Percentiles rank a stretch among this genome's conserved stretches.
phyloP scores from a whole-genome alignment of 495 filamentous ascomycete species.

The Paragyromitra xinjiangensis region DNA sequence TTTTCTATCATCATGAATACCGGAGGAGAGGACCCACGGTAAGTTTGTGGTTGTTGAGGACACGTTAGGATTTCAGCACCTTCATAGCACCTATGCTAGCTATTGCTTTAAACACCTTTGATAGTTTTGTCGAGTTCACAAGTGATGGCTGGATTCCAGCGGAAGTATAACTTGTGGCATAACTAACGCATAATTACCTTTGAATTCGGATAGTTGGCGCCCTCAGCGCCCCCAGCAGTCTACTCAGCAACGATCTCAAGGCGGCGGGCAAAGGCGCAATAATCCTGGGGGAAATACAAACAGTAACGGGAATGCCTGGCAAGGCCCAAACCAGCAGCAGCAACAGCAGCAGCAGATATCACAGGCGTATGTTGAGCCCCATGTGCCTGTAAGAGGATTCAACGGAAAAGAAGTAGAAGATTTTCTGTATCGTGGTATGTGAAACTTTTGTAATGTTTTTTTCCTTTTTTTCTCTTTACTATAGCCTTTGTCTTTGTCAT shows the following conservation, averaged over 20 bases:
- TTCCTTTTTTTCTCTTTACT: not conserved
- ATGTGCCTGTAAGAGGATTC: conserved; percentile 56
- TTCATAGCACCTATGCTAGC: not conserved
- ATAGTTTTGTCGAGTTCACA: conserved; percentile 35
- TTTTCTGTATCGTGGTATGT: conserved; percentile 54
- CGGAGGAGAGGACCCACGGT: conserved; percentile 52
- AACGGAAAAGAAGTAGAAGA: conserved; percentile 57
- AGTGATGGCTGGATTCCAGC: conserved; percentile 18
- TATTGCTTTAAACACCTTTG: conserved; percentile 3
- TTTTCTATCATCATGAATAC: conserved; percentile 40
- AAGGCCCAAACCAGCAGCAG: conserved; percentile 50
- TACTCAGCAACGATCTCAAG: conserved; percentile 50
- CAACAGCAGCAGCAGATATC: conserved; percentile 46
- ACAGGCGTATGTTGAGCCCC: conserved; percentile 48
- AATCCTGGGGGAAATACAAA: conserved; percentile 51
- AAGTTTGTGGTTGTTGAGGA: conserved; percentile 20
- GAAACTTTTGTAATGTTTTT: conserved; percentile 1
- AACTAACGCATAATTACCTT: conserved; percentile 34
- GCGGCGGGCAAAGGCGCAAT: conserved; percentile 49
- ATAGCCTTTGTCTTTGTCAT: not conserved
- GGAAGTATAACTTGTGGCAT: conserved; percentile 17
- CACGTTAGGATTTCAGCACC: not conserved
- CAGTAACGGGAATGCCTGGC: conserved; percentile 52
- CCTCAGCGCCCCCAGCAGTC: conserved; percentile 44
- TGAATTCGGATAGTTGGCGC: conserved; percentile 45